Conservation (phyloP, 768 basidiomycete genomes). For the Mycena latifolia region DNA sequence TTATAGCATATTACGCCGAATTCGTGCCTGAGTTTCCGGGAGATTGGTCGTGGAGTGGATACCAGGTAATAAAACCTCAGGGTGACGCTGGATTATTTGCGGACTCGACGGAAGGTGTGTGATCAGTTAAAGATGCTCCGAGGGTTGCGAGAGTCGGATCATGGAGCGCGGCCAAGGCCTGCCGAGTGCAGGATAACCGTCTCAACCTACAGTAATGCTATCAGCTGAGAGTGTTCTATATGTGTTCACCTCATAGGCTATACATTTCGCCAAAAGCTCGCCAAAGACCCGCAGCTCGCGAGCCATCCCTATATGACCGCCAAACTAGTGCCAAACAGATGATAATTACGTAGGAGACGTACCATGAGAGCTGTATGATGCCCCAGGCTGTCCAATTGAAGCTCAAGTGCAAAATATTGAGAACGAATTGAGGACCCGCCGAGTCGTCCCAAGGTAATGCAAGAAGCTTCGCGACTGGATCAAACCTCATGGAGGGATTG, state of each 20-base stretch:
- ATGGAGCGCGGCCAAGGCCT: not conserved
- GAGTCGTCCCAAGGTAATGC: too few relatives aligned
- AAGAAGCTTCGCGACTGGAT: too few relatives aligned
- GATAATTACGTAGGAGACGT: too few relatives aligned
- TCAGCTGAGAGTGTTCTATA: not conserved
- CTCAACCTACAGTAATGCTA: not conserved
- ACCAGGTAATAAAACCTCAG: not conserved
- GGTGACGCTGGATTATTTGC: too few relatives aligned
- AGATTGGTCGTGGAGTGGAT: not conserved
- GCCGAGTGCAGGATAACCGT: not conserved
- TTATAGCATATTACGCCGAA: not conserved
- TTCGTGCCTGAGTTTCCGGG: not conserved
- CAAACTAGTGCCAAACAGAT: not conserved
- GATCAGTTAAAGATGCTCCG: too few relatives aligned
- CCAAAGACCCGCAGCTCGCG: not conserved
- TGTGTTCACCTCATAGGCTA: not conserved
- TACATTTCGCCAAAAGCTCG: conserved; percentile 20
- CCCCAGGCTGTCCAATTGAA: too few relatives aligned
- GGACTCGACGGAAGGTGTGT: not conserved
- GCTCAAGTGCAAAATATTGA: too few relatives aligned
- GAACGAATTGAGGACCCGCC: too few relatives aligned
- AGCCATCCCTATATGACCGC: too few relatives aligned
- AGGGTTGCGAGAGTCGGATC: not conserved
- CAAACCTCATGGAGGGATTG: too few relatives aligned
- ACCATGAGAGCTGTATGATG: too few relatives aligned